Evolutionary conservation across 2,329 filamentous ascomycete genomes (phyloP), one percentile per base, ranked within the genome.

Genomic region (Cyclaneusma minus): DNA sequence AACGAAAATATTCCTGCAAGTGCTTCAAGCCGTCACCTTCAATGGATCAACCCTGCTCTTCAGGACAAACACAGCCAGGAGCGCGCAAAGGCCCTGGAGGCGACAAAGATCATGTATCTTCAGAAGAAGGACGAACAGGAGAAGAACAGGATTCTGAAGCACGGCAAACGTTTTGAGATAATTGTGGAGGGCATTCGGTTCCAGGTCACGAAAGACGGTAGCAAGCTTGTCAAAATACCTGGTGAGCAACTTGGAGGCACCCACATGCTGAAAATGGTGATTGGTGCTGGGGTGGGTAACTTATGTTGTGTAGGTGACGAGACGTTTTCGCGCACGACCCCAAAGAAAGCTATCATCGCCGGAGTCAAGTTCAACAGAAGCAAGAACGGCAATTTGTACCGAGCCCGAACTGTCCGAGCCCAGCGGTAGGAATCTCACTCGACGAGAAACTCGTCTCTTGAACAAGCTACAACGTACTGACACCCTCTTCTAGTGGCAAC

Each of bases 341-440:
- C 84, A 1, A 89, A 84, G 51, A 67, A 63, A 35, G 64, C 75
- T 21, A 55, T 60, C 5, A 58, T 92, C 33, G 80, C 77, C 27
- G 81, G 82, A 21, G 79, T 92, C 41, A 72, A 68, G 36, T 93
- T 92, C 47, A 65, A 82, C 42, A 69, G 84, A 38, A 92, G 81
- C 51, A 91, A 87, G 49, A 78, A 76, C 40, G 84, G 84, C 34
- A 93, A 92, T 40, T 65, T 93, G 14, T 77, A 85, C 44, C 76
- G 82, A 29, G 66, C 78, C 42, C 73, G 78, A 35, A 62, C 83
- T 29, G 66, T 87, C 32, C 73, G 75, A 47, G 72, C 73, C 35
- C 77, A 81, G 50, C 74, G 69, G 80, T 87, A 69, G 54, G 72
- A 63, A 26, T 16, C 31, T 29, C 38, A 32, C 27, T 24, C 32